Evolutionary conservation across 2,329 filamentous ascomycete genomes (phyloP), one percentile per base, ranked within the genome.

Genomic region (Phyllosticta citrichinensis): DNA sequence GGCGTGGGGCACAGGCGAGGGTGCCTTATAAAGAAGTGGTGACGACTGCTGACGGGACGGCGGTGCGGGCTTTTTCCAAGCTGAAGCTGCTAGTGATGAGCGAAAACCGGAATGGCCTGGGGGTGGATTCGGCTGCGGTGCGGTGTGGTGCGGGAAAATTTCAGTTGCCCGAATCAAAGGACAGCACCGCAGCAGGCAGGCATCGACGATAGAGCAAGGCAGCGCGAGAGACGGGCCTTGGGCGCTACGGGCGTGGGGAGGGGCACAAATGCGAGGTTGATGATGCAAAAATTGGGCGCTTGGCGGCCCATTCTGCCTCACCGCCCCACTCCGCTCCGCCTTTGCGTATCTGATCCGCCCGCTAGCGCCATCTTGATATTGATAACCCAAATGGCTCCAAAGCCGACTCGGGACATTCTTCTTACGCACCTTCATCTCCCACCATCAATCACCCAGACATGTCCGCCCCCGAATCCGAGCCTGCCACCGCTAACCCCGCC

Each of bases 401-500:
- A 47, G 40, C 40, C 40, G 35, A 24, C 52, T 8, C 19, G 17
- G 12, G 52, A 60, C 58, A 57, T 61, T 61, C 57, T 61, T 61
- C 59, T 61, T 61, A 56, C 53, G 19, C 33, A 25, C 52, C 54
- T 51, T 20, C 55, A 57, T 60, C 58, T 52, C 58, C 52, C 30
- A 56, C 5, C 52, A 60, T 19, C 53, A 25, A 60, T 53, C 52
- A 52, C 58, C n/a, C n/a, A n/a, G 47, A 55, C 14, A 52, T 47
- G 40, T 19, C 57, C 19, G 20, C 24, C 20, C 20, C 55, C 53
- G 50, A 47, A 14, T 19, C 62, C 53, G 73, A 73, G 68, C 71
- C 70, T 56, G 65, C 22, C 22, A 22, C 22, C 22, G 22, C 68
- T 62, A 57, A 65, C 52, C 63, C 66, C 62, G 24, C 70, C 55